A percentile compares a stretch with the other conserved stretches of the same genome.
Conservation (phyloP, 331 rosid genomes). For the Malus hybrid region DNA sequence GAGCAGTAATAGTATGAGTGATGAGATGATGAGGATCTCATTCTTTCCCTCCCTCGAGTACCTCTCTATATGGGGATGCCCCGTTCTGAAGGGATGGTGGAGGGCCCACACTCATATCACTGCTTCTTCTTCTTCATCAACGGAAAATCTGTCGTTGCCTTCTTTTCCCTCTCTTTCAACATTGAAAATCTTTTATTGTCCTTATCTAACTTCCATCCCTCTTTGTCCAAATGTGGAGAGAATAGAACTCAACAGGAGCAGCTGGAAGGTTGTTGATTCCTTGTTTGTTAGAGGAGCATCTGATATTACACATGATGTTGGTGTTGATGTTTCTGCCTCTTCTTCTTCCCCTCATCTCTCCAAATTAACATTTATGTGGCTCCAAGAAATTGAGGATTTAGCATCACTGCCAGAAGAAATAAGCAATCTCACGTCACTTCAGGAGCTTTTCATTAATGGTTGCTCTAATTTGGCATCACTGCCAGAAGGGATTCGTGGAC, state of each 20-base stretch:
- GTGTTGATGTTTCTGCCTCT: too few species aligned
- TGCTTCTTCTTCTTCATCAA: neutral
- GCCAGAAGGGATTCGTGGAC: neutral
- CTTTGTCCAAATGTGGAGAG: too few species aligned
- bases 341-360: too few species aligned
- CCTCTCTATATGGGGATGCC: fast-evolving
- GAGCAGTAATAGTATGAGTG: neutral
- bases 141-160: neutral
- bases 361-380: too few species aligned
- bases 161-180: neutral
- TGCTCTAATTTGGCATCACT: too few species aligned
- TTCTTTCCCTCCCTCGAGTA: neutral
- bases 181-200: neutral
- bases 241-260: too few species aligned
- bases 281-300: too few species aligned
- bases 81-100: constrained; percentile 10
- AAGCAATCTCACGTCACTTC: too few species aligned
- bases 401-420: too few species aligned
- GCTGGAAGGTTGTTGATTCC: too few species aligned
- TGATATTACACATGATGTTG: too few species aligned
- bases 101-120: neutral
- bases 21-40: neutral
- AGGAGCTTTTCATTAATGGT: fast-evolving
- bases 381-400: fast-evolving
- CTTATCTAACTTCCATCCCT: neutral